Evolutionary conservation across 2,329 filamentous ascomycete genomes (phyloP).

Genomic region (Cryphonectria radicalis): DNA sequence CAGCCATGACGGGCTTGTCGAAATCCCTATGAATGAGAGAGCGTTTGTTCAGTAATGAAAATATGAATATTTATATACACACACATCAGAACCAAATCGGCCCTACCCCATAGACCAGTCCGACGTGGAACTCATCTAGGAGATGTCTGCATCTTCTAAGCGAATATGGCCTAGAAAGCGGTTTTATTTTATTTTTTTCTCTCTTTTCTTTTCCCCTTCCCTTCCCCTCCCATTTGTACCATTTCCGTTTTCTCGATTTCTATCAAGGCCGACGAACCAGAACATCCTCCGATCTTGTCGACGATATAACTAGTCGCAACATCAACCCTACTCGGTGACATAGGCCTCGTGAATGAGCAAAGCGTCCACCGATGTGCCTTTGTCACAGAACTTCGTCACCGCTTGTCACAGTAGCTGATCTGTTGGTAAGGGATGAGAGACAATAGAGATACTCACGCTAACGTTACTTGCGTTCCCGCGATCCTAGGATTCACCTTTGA

Average conservation of each 20-base stretch:
- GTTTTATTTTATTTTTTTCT: background rate
- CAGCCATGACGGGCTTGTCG: background rate
- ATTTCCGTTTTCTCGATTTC: background rate
- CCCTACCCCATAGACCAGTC: background rate
- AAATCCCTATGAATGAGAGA: background rate
- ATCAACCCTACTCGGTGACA: slow-evolving; percentile 29
- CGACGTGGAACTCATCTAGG: background rate
- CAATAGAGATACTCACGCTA: slow-evolving; percentile 32
- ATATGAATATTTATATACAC: background rate
- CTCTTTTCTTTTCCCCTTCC: background rate
- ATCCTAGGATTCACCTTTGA: slow-evolving; percentile 36
- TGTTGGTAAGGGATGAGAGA: background rate
- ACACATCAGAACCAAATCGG: background rate
- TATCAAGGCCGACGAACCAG: background rate
- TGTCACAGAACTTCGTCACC: slow-evolving; percentile 32
- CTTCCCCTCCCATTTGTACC: no score
- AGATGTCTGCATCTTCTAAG: background rate
- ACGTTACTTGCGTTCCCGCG: slow-evolving; percentile 37
- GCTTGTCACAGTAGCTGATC: slow-evolving; percentile 31
- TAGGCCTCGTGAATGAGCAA: slow-evolving; percentile 30
- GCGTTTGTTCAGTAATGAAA: slow-evolving; percentile 13
- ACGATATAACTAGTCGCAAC: slow-evolving; percentile 28
- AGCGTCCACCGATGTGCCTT: slow-evolving; percentile 27
- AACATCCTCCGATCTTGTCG: slow-evolving; percentile 21
- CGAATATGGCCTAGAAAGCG: background rate